phyloP scores from a whole-genome alignment of 257 asterid genomes.

The Nicotiana otophora region DNA sequence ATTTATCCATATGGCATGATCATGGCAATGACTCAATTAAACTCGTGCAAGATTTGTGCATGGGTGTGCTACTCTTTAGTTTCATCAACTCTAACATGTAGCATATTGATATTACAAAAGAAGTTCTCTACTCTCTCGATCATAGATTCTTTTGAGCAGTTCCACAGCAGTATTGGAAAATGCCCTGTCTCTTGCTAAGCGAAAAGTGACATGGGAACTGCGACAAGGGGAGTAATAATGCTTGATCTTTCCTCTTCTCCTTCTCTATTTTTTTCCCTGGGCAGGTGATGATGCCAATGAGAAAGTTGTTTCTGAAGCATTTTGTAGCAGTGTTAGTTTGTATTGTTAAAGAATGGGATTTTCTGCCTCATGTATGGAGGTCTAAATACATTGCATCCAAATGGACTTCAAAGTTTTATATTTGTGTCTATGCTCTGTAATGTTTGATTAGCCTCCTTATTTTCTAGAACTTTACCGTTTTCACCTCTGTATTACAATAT shows the following conservation, averaged over 20 bases:
- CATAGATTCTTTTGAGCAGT: neutral
- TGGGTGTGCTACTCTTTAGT: neutral
- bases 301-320: neutral
- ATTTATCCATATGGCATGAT: neutral
- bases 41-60: neutral
- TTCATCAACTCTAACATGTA: neutral
- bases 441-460: constrained; percentile 7
- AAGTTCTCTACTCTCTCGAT: neutral
- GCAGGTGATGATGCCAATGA: neutral
- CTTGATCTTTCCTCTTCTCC: neutral
- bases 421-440: neutral
- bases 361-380: neutral
- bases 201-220: neutral
- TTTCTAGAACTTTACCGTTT: neutral
- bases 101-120: neutral
- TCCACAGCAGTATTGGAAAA: neutral
- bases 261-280: neutral
- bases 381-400: neutral
- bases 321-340: neutral
- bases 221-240: neutral
- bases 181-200: neutral
- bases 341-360: neutral
- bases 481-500: neutral
- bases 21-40: neutral
- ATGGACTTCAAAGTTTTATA: neutral